Percentiles rank a stretch among this genome's conserved stretches.
These are phyloP conservation scores for Nothopassalora personata DNA, from an alignment of 2,329 filamentous ascomycete species.

Conservation along the genomic window DNA sequence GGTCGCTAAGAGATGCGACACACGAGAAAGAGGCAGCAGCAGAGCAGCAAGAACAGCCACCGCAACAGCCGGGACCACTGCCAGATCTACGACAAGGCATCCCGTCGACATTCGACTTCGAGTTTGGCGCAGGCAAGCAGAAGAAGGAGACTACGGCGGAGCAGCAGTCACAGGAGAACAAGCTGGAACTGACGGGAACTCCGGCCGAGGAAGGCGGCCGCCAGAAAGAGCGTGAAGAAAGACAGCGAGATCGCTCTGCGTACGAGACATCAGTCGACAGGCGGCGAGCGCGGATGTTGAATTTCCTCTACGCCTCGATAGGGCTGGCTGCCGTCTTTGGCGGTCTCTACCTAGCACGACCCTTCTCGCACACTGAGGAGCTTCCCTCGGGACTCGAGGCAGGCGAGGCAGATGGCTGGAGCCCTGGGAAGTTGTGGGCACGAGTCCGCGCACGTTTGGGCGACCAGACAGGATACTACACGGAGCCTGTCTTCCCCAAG, in stretches of 20 bases:
- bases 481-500: conserved; percentile 91
- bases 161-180: conserved; percentile 29
- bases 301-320: conserved; percentile 64
- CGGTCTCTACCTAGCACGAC: conserved; percentile 72
- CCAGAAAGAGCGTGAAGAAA: conserved; percentile 41
- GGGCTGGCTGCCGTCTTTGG: conserved; percentile 53
- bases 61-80: conserved; percentile 53
- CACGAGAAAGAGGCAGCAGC: conserved; percentile 26
- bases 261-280: conserved; percentile 90
- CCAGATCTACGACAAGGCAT: conserved; percentile 93
- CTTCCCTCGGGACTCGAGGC: conserved; percentile 49
- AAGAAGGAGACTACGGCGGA: conserved; percentile 24
- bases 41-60: conserved; percentile 21
- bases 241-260: conserved; percentile 67
- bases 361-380: conserved; percentile 74
- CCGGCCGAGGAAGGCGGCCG: conserved; percentile 32
- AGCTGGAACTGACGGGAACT: conserved; percentile 19
- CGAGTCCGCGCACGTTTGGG: conserved; percentile 69
- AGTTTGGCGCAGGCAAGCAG: conserved; percentile 51
- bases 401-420: conserved; percentile 76
- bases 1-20: conserved; percentile 22
- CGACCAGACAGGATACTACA: conserved; percentile 83
- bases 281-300: conserved; percentile 69
- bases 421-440: conserved; percentile 68
- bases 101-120: conserved; percentile 79